These are phyloP conservation scores for Phragmites australis DNA, from an alignment of 176 grass and related monocot species.

Conservation along the genomic window DNA sequence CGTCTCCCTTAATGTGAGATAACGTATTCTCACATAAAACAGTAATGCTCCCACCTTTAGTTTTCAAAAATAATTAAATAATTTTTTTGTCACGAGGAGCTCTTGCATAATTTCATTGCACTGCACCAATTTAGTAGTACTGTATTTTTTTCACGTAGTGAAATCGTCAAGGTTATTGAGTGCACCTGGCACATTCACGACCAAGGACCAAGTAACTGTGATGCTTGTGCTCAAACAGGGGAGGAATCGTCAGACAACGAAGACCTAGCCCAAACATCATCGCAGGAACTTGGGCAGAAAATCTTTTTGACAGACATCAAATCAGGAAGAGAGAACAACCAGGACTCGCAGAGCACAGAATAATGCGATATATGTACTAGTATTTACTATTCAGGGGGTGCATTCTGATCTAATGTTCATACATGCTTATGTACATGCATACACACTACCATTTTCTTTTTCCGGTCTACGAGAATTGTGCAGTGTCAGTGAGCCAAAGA, in stretches of 20 bases:
- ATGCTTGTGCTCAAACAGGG: conserved; percentile 3
- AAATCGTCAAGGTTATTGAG: background rate
- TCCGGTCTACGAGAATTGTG: background rate
- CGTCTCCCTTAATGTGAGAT: too few species aligned
- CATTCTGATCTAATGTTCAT: background rate
- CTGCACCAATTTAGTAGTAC: background rate
- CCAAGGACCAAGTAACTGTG: background rate
- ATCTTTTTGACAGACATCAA: background rate
- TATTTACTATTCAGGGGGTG: too few species aligned
- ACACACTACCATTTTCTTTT: background rate
- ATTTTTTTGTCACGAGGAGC: background rate
- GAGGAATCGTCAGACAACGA: conserved; percentile 1
- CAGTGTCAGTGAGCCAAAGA: conserved; percentile 1
- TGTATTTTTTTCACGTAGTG: background rate
- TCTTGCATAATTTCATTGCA: too few species aligned
- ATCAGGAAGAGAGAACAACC: background rate
- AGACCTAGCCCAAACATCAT: background rate
- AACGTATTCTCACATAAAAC: too few species aligned
- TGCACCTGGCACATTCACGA: background rate
- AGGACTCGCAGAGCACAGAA: background rate
- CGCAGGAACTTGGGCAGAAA: background rate
- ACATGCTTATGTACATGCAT: background rate
- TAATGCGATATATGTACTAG: background rate
- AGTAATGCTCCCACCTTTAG: too few species aligned
- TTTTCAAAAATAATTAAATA: too few species aligned